Evolutionary conservation across 768 basidiomycete genomes (phyloP).

Genomic region (Atractiella rhizophila): DNA sequence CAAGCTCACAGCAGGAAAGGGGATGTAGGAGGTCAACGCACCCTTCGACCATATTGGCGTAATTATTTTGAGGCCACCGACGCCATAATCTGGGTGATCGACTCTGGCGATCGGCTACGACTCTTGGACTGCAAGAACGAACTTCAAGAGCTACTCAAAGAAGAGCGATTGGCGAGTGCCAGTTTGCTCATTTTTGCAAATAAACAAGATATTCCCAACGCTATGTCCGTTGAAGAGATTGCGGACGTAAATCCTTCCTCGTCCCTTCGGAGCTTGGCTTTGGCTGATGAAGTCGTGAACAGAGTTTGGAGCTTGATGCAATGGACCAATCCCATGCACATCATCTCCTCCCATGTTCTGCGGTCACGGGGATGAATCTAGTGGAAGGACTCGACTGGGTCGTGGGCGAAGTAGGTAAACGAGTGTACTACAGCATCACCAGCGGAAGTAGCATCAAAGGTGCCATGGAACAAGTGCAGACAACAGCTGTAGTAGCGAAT

Average conservation of each 20-base stretch:
- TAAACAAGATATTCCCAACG: slow-evolving; percentile 81
- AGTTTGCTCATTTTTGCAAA: slow-evolving; percentile 72
- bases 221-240: slow-evolving; percentile 35
- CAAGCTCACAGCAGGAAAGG: slow-evolving; percentile 28
- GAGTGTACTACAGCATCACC: slow-evolving; percentile 86
- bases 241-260: neutral
- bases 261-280: neutral
- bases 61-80: slow-evolving; percentile 99
- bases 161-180: slow-evolving; percentile 92
- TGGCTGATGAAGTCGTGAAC: slow-evolving; percentile 5
- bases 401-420: slow-evolving; percentile 58
- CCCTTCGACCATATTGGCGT: slow-evolving; percentile 87
- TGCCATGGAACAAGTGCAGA: too few relatives aligned
- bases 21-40: slow-evolving; percentile 94
- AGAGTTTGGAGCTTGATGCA: slow-evolving; percentile 55
- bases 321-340: slow-evolving; percentile 78
- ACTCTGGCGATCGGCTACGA: slow-evolving; percentile 71
- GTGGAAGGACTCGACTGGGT: slow-evolving; percentile 75
- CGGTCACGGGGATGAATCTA: slow-evolving; percentile 63
- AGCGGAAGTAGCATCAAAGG: too few relatives aligned
- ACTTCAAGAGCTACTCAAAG: slow-evolving; percentile 55
- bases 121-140: slow-evolving; percentile 75
- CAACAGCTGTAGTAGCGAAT: too few relatives aligned
- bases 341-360: slow-evolving; percentile 76
- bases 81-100: slow-evolving; percentile 94